Base-by-base conservation (phyloP, 139 green algal genomes). In the Micractinium sp. region DNA sequence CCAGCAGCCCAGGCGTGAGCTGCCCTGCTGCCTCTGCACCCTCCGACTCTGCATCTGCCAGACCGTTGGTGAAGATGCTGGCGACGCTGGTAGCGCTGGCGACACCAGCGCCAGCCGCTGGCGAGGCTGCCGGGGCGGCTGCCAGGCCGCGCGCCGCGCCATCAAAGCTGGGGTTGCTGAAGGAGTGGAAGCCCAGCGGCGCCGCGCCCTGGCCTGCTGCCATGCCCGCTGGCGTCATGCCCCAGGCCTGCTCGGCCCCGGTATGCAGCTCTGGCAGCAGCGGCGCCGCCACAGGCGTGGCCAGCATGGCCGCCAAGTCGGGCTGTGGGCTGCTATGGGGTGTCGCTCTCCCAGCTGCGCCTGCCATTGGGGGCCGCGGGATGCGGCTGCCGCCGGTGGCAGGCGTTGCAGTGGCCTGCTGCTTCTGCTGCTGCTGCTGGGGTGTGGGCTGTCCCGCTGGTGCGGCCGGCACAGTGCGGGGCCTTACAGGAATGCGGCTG, bases 151-250 rank as follows among this genome's bases (percentile, higher is more conserved):
- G 63, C 41, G 29, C 23, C 5, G 73, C 36, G 22, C 78, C 86
- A 12, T 87, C 86, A 86, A 90, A 90, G 86, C 86, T 90, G 73
- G 86, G 87, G 79, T 90, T 90, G 73, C 25, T 69, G 15, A 81
- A 90, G 19, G 81, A 31, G 22, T 90, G 75, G 36, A 90, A 89
- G 7, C 53, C 74, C 2, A 29, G 22, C 9, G 71, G 73, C n/a
- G 41, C 66, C 16, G 82, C 35, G 7, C 2, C 61, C 4, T 35
- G 27, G 53, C 27, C 35, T 15, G 16, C 63, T 18, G 15, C 33
- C 33, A 35, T 35, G 18, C 9, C 4, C 0, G 63, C 35, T 31
- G 74, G n/a, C 36, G 74, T n/a, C 31, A 33, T 77, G 71, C 71
- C 9, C 12, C 71, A n/a, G 27, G 35, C 5, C 74, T 41, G 74